Evolutionary conservation across 805 yeast genomes (phyloP).

Genomic region (Metschnikowia bowlesiae): DNA sequence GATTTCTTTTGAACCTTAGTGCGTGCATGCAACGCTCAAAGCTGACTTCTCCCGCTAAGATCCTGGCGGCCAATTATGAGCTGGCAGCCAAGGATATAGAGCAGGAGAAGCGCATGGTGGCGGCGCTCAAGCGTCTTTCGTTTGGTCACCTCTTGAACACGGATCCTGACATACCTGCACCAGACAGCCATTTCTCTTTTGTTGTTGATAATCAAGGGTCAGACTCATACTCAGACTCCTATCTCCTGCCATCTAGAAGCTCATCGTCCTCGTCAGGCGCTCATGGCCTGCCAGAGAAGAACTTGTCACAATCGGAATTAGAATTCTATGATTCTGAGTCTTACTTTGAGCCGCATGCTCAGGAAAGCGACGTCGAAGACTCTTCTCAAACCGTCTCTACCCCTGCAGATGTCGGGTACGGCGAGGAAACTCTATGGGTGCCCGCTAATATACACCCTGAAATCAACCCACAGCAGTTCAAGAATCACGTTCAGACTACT

Average conservation of each 20-base stretch:
- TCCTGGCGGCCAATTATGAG: conserved; percentile 23
- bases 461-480: conserved; percentile 85
- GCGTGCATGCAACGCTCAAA: conserved; percentile 5
- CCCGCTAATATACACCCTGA: conserved; percentile 94
- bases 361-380: background rate
- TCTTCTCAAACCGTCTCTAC: background rate
- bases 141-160: conserved; percentile 57
- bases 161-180: conserved; percentile 69
- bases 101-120: conserved; percentile 67
- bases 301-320: background rate
- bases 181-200: conserved; percentile 16
- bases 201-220: conserved; percentile 7
- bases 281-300: background rate
- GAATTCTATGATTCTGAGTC: background rate
- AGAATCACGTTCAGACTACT: conserved; percentile 59
- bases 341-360: background rate
- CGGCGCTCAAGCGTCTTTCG: conserved; percentile 67
- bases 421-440: conserved; percentile 70
- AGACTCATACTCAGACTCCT: conserved; percentile 4
- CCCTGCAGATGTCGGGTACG: conserved; percentile 4
- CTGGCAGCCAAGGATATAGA: conserved; percentile 73
- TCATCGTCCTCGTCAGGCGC: background rate
- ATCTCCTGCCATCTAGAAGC: background rate
- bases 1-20: background rate
- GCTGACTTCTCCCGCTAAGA: conserved; percentile 12